Evolutionary conservation across 2,329 filamentous ascomycete species (phyloP).

Genomic region (Dothiorella sarmentorum): DNA sequence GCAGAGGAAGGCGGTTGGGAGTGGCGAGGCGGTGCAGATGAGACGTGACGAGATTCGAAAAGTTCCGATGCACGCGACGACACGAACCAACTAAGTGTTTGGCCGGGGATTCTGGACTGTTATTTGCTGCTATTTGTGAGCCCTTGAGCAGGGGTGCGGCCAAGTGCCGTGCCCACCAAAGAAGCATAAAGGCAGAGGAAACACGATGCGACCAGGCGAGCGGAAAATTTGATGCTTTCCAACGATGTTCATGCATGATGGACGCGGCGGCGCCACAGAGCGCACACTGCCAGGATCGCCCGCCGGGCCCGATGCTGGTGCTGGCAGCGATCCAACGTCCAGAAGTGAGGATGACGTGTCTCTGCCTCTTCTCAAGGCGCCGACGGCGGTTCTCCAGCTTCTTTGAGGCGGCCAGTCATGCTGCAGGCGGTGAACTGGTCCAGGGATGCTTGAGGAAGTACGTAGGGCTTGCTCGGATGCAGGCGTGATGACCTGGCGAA

Average conservation of each 20-base stretch:
- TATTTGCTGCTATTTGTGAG: slow-evolving; percentile 38
- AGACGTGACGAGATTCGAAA: slow-evolving; percentile 14
- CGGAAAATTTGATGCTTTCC: slow-evolving; percentile 30
- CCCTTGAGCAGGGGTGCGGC: not conserved
- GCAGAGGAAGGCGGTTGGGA: not conserved
- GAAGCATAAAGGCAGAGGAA: not conserved
- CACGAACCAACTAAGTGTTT: slow-evolving; percentile 34
- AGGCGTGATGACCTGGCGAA: slow-evolving; percentile 37
- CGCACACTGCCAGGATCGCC: slow-evolving; percentile 13
- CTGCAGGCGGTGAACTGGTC: slow-evolving; percentile 35
- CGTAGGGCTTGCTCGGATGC: slow-evolving; percentile 25
- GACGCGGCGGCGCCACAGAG: slow-evolving; percentile 20
- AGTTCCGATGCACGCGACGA: slow-evolving; percentile 8
- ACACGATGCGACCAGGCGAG: slow-evolving; percentile 30
- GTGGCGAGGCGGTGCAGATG: not conserved
- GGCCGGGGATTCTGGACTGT: slow-evolving; percentile 29
- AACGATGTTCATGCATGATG: slow-evolving; percentile 30
- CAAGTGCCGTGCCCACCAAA: slow-evolving; percentile 8
- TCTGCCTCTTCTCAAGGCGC: no score
- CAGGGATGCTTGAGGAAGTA: slow-evolving; percentile 30
- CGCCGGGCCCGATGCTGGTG: not conserved
- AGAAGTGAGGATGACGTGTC: no score
- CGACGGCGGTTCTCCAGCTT: no score
- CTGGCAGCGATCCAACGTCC: not conserved
- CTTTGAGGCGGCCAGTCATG: slow-evolving; percentile 36